phyloP scores from a whole-genome alignment of 2,329 filamentous ascomycete species.

The Penicillium sp. region DNA sequence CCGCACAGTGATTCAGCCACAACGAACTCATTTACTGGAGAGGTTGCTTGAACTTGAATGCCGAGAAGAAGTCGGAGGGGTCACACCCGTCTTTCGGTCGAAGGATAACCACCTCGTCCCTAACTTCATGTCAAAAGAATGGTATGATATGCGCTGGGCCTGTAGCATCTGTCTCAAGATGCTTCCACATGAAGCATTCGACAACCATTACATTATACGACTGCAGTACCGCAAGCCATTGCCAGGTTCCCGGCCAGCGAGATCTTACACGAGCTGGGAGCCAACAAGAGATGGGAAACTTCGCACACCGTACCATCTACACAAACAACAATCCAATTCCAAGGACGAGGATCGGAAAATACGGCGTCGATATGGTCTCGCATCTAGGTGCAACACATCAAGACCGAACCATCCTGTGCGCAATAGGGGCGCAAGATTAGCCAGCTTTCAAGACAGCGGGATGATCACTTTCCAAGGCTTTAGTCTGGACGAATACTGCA shows the following conservation, averaged over 20 bases:
- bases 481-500: not conserved
- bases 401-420: too few species aligned
- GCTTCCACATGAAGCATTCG: conserved; percentile 4
- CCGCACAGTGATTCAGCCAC: conserved; percentile 2
- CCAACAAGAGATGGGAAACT: not conserved
- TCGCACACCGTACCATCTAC: not conserved
- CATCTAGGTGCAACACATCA: not conserved
- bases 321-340: not conserved
- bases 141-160: conserved; percentile 8
- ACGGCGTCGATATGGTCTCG: conserved; percentile 4
- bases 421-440: not conserved
- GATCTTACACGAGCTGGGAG: not conserved
- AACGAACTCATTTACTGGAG: conserved; percentile 3
- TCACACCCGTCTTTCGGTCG: not conserved
- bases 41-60: conserved; percentile 11
- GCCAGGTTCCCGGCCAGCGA: conserved; percentile 1
- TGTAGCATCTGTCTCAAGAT: conserved; percentile 9
- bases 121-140: not conserved
- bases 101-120: not conserved
- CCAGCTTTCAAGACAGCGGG: not conserved
- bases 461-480: not conserved
- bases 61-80: conserved; percentile 1
- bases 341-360: not conserved
- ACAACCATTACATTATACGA: conserved; percentile 7
- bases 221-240: conserved; percentile 11